Evolutionary conservation across 1,284 basidiomycete species (phyloP).

Genomic region (Uromyces viciae-fabae): DNA sequence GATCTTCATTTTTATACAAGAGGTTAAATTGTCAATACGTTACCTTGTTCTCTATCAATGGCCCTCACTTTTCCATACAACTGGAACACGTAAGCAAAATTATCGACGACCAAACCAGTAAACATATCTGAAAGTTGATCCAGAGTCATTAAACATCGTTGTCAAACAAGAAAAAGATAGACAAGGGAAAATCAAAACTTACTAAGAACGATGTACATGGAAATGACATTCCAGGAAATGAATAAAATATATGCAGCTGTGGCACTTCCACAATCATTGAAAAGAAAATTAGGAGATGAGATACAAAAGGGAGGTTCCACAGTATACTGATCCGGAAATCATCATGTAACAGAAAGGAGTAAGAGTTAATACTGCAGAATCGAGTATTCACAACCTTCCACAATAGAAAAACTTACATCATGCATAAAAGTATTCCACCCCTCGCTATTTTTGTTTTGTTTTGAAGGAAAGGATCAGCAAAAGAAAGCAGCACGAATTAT

Average conservation of each 20-base stretch:
- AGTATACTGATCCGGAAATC: conserved; percentile 48
- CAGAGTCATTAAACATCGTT: no score
- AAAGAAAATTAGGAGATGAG: conserved; percentile 60
- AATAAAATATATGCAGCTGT: conserved; percentile 83
- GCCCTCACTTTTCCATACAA: conserved; percentile 67
- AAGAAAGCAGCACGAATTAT: not conserved
- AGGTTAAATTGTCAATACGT: no score
- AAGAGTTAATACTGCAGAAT: no score
- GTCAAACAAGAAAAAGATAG: no score
- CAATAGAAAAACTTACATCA: conserved; percentile 61
- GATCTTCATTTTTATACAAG: no score
- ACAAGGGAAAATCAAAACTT: no score
- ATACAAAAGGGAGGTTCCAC: conserved; percentile 79
- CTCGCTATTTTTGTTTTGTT: conserved; percentile 61
- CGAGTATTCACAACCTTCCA: no score
- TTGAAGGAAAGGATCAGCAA: not conserved
- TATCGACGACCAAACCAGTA: conserved; percentile 85
- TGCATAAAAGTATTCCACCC: conserved; percentile 95
- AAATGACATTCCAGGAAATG: conserved; percentile 92
- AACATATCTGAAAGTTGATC: conserved; percentile 46
- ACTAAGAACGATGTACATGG: conserved; percentile 62
- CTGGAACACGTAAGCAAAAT: conserved; percentile 93
- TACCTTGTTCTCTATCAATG: conserved; percentile 71
- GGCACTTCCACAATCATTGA: conserved; percentile 84
- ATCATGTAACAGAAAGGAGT: not conserved